phyloP scores from a whole-genome alignment of 2,329 filamentous ascomycete genomes.

The Nigrospora osmanthi region DNA sequence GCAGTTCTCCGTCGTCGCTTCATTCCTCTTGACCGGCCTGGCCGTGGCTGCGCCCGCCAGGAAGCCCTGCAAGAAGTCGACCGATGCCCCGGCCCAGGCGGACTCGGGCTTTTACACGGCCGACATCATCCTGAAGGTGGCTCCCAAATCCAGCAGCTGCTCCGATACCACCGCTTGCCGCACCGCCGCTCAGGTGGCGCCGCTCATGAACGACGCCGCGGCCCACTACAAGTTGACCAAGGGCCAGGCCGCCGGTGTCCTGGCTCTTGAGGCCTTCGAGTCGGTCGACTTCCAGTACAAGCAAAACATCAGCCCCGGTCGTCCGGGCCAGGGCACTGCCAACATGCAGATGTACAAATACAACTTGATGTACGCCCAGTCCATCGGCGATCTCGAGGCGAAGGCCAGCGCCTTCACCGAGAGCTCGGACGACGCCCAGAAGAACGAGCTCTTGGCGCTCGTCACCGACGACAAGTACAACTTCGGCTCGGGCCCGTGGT shows the following conservation, averaged over 20 bases:
- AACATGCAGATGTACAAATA: constrained; percentile 42
- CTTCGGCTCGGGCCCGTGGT: constrained; percentile 47
- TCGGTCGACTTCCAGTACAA: constrained; percentile 63
- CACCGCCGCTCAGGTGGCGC: constrained; percentile 54
- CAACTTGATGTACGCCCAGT: constrained; percentile 40
- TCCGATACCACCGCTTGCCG: constrained; percentile 50
- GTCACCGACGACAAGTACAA: constrained; percentile 42
- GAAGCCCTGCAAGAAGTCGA: neutral
- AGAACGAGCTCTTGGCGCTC: constrained; percentile 33
- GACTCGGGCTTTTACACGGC: neutral
- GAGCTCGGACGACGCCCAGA: constrained; percentile 18
- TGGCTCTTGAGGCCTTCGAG: constrained; percentile 67
- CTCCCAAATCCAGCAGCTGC: constrained; percentile 50
- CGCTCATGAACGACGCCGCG: constrained; percentile 34
- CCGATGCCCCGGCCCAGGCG: neutral
- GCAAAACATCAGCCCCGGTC: constrained; percentile 51
- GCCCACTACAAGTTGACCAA: neutral
- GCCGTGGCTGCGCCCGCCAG: constrained; percentile 2
- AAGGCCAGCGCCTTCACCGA: constrained; percentile 19
- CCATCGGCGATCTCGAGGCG: constrained; percentile 27
- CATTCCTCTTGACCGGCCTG: constrained; percentile 3
- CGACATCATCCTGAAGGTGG: constrained; percentile 40
- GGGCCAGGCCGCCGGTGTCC: constrained; percentile 59
- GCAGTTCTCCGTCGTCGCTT: constrained; percentile 2
- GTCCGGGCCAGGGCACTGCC: constrained; percentile 62